phyloP scores from a whole-genome alignment of 73 alveolate species.

The Paramecium octaurelia region DNA sequence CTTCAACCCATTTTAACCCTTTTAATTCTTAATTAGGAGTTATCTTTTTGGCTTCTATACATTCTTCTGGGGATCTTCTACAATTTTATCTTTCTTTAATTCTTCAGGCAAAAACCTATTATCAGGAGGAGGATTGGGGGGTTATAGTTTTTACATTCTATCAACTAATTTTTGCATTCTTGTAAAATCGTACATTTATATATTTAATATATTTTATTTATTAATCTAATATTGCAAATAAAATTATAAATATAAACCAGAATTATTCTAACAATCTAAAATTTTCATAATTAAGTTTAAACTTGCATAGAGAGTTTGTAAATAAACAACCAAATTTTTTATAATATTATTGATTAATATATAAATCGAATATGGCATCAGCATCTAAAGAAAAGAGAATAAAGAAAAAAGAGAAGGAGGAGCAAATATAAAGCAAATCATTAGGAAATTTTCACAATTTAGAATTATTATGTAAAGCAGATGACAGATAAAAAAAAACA shows the following conservation, averaged over 20 bases:
- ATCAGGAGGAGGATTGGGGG: slow-evolving; percentile 27
- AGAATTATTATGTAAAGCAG: slow-evolving; percentile 30
- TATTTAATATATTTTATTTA: not conserved
- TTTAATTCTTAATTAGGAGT: not conserved
- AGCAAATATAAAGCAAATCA: slow-evolving; percentile 12
- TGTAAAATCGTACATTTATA: not conserved
- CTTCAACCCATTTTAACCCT: not conserved
- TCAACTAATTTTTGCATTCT: slow-evolving; percentile 27
- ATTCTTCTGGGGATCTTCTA: not conserved
- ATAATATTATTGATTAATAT: not conserved
- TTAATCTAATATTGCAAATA: not conserved
- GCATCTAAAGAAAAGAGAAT: not conserved
- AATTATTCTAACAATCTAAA: not conserved
- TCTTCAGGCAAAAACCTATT: slow-evolving; percentile 24
- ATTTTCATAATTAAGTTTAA: not conserved
- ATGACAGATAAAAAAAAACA: slow-evolving; percentile 36
- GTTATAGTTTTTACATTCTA: slow-evolving; percentile 1
- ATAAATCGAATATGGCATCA: not conserved
- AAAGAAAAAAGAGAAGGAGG: not conserved
- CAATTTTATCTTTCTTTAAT: not conserved
- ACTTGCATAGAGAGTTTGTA: not conserved
- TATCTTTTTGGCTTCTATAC: not conserved
- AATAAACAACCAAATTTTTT: not conserved
- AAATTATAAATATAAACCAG: not conserved
- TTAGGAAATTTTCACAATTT: slow-evolving; percentile 21